Evolutionary conservation across 306 rosid species (phyloP).

Genomic region (Chamaecrista fasciculata): DNA sequence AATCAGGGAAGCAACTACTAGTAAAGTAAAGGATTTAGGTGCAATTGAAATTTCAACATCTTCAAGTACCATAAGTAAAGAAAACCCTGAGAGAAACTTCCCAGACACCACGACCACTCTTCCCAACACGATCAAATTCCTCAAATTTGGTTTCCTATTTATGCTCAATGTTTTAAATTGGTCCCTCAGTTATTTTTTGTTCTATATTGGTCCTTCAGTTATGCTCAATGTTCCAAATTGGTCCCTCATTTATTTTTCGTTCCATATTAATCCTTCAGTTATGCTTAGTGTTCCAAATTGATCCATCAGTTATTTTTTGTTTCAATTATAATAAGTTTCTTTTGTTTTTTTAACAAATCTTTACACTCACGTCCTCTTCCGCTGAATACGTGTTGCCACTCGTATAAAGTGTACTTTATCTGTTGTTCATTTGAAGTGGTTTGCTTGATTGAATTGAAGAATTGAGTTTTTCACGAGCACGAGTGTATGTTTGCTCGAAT

Average conservation of each 20-base stretch:
- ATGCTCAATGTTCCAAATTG: no score
- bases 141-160: conserved; percentile 74
- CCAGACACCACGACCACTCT: conserved; percentile 24
- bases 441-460: conserved; percentile 27
- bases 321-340: no score
- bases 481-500: neutral
- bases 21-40: conserved; percentile 34
- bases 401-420: conserved; percentile 35
- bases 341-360: no score
- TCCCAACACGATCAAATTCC: conserved; percentile 46
- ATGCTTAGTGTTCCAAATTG: no score
- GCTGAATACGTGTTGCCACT: no score
- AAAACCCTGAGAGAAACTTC: conserved; percentile 45
- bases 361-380: no score
- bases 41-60: conserved; percentile 54
- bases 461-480: conserved; percentile 22
- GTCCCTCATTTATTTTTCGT: no score
- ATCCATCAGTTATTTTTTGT: no score
- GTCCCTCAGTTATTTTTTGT: no score
- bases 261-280: no score
- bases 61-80: conserved; percentile 40
- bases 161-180: no score
- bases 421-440: conserved; percentile 32
- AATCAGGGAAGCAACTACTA: conserved; percentile 49
- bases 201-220: no score